phyloP scores from a whole-genome alignment of 2,329 filamentous ascomycete genomes.

The Verticillium dahliae region DNA sequence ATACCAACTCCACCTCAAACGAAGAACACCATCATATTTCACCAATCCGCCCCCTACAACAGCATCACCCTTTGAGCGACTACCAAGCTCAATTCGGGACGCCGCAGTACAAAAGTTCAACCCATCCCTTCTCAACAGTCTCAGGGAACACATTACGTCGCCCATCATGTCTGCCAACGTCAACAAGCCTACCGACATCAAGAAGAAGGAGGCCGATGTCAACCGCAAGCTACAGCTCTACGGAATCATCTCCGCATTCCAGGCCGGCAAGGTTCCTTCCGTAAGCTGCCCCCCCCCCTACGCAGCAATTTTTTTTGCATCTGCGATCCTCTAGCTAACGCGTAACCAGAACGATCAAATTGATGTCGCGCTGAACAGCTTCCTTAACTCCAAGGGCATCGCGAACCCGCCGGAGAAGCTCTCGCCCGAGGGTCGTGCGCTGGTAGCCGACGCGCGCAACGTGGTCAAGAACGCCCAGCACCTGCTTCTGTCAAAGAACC shows the following conservation, averaged over 20 bases:
- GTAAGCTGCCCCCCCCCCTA: conserved; percentile 39
- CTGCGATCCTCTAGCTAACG: neutral
- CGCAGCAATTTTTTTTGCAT: neutral
- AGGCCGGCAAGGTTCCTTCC: conserved; percentile 84
- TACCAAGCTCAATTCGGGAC: neutral
- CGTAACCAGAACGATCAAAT: conserved; percentile 77
- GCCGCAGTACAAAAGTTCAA: neutral
- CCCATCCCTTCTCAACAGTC: neutral
- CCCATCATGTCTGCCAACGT: conserved; percentile 40
- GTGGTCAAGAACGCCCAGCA: conserved; percentile 81
- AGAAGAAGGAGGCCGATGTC: conserved; percentile 78
- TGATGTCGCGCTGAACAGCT: conserved; percentile 88
- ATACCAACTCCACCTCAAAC: neutral
- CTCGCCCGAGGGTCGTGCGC: conserved; percentile 71
- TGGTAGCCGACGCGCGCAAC: conserved; percentile 70
- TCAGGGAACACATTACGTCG: neutral
- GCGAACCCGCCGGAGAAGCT: conserved; percentile 67
- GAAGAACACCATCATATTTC: neutral
- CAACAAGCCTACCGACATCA: conserved; percentile 67
- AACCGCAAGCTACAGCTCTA: conserved; percentile 93
- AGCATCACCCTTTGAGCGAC: neutral
- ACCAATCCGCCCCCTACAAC: neutral
- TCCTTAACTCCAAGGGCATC: conserved; percentile 65
- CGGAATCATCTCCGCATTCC: conserved; percentile 81
- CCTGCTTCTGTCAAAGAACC: conserved; percentile 86